phyloP scores from a whole-genome alignment of 2,329 filamentous ascomycete species.

The Fusarium veterinarium region DNA sequence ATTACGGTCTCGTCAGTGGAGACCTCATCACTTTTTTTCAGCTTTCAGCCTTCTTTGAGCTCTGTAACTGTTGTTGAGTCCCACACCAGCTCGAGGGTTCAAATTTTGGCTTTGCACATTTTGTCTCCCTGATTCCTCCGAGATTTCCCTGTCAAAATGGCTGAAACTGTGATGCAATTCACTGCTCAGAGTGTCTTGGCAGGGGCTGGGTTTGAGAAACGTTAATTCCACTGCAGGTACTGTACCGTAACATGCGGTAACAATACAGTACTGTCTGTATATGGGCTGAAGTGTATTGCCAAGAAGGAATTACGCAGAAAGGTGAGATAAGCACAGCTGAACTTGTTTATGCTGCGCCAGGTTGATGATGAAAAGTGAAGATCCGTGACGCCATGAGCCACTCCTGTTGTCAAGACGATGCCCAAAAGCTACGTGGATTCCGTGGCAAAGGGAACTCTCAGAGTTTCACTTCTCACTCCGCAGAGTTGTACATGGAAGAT shows the following conservation, averaged over 20 bases:
- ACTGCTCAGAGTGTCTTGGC: conserved; percentile 35
- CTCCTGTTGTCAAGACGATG: conserved; percentile 17
- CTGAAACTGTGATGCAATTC: conserved; percentile 37
- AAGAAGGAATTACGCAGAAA: conserved; percentile 20
- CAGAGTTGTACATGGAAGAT: neutral
- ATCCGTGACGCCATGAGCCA: conserved; percentile 35
- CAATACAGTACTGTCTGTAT: neutral
- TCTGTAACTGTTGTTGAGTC: conserved; percentile 6
- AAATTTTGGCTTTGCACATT: neutral
- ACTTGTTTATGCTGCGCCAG: conserved; percentile 17
- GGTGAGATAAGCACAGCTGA: conserved; percentile 9
- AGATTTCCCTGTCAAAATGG: conserved; percentile 14
- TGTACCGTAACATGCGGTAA: neutral
- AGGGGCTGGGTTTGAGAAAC: conserved; percentile 36
- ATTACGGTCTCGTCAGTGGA: conserved; percentile 11
- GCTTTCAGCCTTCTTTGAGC: neutral
- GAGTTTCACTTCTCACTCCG: neutral
- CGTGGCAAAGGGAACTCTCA: conserved; percentile 17
- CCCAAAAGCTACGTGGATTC: conserved; percentile 10
- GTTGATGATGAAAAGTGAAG: conserved; percentile 33
- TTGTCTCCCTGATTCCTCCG: neutral
- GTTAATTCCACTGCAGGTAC: conserved; percentile 7
- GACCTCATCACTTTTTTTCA: conserved; percentile 6
- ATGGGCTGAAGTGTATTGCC: conserved; percentile 2
- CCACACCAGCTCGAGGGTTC: neutral